Base-by-base conservation (phyloP, 139 green algal species). In the Coelastrella sp. region DNA sequence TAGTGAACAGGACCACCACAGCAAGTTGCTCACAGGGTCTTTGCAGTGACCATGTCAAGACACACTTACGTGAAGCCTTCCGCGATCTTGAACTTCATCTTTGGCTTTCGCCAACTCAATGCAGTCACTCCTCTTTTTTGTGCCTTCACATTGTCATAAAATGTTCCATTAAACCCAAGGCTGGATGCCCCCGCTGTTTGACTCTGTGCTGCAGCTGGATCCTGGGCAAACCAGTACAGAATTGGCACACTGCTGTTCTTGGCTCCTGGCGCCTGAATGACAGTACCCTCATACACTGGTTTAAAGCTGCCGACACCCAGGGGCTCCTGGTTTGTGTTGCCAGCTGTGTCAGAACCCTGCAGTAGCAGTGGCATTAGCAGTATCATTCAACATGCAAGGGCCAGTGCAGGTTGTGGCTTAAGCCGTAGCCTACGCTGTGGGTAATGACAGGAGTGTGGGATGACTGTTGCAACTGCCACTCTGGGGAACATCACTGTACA, bases 81-180 rank as follows among this genome's bases (percentile, higher is more conserved):
- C 7, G 82, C 85, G 7, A 78, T 78, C 11, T 88, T 72, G 17
- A 98, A 93, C 76, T 96, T 96, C 72, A 98, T 91, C 87, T 98
- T 99, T 11, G 94, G 96, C 87, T 99, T 99, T 49, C 94, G 92
- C 94, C 95, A 98, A 20, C 85, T 74, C 9, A 97, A 86, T 12
- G 94, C 87, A 9, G 94, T 96, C 4, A 96, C 80, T 3, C 96
- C 96, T 0, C 95, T 87, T 57, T 95, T 90, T 14, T 90, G 65
- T 8, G 70, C 81, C 11, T 91, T 68, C 14, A 96, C 78, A 88
- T 93, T 94, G 83, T 98, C 96, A 79, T 97, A 97, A 59, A 97
- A 96, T 19, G 73, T 70, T 8, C 93, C 94, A 74, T 95, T 89
- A 74, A 93, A 94, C 72, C 85, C 92, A 0, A 97, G 5, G 3